Evolutionary conservation across 2,329 filamentous ascomycete genomes (phyloP).

Genomic region (Phialocephala sp.): DNA sequence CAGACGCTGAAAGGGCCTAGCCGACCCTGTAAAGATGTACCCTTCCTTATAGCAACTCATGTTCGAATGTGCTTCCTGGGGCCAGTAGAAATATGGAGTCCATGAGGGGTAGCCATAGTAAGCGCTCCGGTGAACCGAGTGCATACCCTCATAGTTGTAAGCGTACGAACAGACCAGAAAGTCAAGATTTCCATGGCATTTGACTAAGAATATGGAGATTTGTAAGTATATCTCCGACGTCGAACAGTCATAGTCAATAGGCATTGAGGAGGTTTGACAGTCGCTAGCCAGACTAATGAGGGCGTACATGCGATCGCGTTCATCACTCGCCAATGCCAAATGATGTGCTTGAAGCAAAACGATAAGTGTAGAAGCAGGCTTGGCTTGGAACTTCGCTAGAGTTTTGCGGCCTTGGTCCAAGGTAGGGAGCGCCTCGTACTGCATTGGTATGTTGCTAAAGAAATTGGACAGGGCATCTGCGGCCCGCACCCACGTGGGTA

Average conservation of each 20-base stretch:
- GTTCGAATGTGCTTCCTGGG: background rate
- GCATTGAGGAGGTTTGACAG: background rate
- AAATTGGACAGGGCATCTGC: background rate
- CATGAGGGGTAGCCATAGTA: background rate
- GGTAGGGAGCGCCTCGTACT: background rate
- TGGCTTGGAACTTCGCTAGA: background rate
- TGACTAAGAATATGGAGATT: background rate
- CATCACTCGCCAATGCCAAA: background rate
- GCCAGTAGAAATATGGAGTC: background rate
- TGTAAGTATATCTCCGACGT: background rate
- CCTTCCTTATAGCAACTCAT: background rate
- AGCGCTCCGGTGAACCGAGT: background rate
- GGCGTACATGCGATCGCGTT: background rate
- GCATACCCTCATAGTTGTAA: background rate
- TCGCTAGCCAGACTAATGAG: background rate
- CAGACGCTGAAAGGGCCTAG: background rate
- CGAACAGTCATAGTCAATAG: background rate
- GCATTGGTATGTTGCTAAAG: background rate
- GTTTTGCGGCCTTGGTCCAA: background rate
- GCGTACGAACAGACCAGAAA: background rate
- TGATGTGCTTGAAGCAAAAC: background rate
- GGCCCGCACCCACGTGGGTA: background rate
- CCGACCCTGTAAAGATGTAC: background rate
- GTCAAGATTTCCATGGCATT: background rate
- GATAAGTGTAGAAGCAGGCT: background rate